phyloP scores from a whole-genome alignment of 441 rosid genomes.

The Pelargonium citronellum region DNA sequence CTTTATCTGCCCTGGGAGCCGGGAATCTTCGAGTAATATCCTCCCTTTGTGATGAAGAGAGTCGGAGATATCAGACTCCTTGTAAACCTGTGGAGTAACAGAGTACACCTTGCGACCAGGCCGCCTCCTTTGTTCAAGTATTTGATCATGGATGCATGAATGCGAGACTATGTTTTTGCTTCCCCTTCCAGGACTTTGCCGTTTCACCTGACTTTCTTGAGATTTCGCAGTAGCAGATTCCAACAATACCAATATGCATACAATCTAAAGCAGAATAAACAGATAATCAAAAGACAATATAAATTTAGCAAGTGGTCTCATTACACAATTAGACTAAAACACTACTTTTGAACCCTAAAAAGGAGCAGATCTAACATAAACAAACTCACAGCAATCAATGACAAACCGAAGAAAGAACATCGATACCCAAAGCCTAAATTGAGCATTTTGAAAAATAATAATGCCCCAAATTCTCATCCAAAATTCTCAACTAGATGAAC shows the following conservation, averaged over 20 bases:
- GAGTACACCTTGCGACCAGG: constrained; percentile 82
- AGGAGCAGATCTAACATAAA: constrained; percentile 26
- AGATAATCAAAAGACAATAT: not conserved
- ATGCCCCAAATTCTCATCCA: not conserved
- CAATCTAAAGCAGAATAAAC: constrained; percentile 41
- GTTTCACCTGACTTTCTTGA: constrained; percentile 30
- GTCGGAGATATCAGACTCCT: constrained; percentile 36
- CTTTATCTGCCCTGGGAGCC: constrained; percentile 27
- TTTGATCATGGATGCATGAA: constrained; percentile 94
- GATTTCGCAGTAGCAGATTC: constrained; percentile 40
- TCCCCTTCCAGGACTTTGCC: constrained; percentile 41
- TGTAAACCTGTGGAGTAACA: constrained; percentile 85
- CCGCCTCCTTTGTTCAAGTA: constrained; percentile 75
- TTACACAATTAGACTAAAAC: not conserved
- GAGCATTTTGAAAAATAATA: constrained; percentile 17
- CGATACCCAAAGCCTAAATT: constrained; percentile 20
- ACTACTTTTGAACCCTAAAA: not conserved
- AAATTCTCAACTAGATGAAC: constrained; percentile 12
- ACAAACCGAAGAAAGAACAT: constrained; percentile 18
- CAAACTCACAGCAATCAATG: constrained; percentile 12
- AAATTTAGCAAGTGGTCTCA: not conserved
- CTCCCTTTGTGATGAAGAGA: constrained; percentile 56
- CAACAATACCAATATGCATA: constrained; percentile 44
- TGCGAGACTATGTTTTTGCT: constrained; percentile 47
- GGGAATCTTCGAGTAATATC: constrained; percentile 55